Percentiles rank a stretch among this genome's conserved stretches.
Evolutionary conservation across 2,329 filamentous ascomycete genomes (phyloP).

Genomic region (Arthroderma uncinatum): DNA sequence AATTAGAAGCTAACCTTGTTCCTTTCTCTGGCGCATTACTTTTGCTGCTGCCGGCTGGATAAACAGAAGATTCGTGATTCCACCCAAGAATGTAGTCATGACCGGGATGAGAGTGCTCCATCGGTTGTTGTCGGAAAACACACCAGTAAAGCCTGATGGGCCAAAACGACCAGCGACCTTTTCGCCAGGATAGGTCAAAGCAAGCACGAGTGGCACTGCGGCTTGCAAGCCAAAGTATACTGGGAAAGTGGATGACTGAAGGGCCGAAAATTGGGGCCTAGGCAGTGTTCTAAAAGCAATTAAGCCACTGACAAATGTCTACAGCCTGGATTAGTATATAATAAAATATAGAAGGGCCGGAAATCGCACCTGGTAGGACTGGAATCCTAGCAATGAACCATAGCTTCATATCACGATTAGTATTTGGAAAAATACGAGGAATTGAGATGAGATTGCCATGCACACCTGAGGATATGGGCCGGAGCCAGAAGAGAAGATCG

Average conservation of each 20-base stretch:
- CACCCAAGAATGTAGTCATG: slow-evolving; percentile 56
- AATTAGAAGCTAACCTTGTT: slow-evolving; percentile 52
- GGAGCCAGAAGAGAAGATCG: slow-evolving; percentile 10
- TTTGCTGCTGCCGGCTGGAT: slow-evolving; percentile 65
- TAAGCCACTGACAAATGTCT: slow-evolving; percentile 65
- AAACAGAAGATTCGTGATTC: slow-evolving; percentile 57
- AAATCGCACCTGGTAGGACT: slow-evolving; percentile 63
- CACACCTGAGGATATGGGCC: slow-evolving; percentile 17
- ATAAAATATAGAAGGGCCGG: background rate
- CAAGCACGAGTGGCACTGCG: slow-evolving; percentile 58
- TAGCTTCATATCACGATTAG: slow-evolving; percentile 46
- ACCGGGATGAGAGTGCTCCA: slow-evolving; percentile 58
- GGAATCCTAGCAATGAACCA: slow-evolving; percentile 74
- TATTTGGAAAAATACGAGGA: background rate
- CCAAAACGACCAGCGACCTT: slow-evolving; percentile 24
- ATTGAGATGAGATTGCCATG: background rate
- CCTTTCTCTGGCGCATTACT: slow-evolving; percentile 62
- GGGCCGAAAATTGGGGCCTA: slow-evolving; percentile 65
- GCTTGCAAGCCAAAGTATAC: slow-evolving; percentile 83
- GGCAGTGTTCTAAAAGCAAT: slow-evolving; percentile 67
- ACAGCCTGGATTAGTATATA: slow-evolving; percentile 8
- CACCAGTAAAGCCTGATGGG: slow-evolving; percentile 41
- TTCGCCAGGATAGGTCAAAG: slow-evolving; percentile 68
- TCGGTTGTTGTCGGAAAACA: slow-evolving; percentile 51
- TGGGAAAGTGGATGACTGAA: slow-evolving; percentile 67